phyloP scores from a whole-genome alignment of 768 basidiomycete species.

The Lentinus brumalis region DNA sequence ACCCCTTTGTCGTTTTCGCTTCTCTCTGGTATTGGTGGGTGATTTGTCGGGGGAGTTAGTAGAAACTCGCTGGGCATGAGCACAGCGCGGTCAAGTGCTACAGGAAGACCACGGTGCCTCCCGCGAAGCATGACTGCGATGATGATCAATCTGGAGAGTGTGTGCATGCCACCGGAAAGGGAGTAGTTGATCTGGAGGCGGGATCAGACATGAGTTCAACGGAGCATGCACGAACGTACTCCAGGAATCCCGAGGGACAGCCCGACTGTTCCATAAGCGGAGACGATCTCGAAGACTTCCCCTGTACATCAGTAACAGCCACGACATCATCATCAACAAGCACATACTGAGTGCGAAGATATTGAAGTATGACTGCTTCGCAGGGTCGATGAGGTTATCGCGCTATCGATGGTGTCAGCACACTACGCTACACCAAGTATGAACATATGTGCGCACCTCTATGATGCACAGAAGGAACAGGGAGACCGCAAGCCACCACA shows the following conservation, averaged over 20 bases:
- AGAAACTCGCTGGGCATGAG: constrained; percentile 21
- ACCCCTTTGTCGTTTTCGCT: not conserved
- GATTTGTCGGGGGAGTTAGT: not conserved
- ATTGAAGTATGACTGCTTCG: constrained; percentile 70
- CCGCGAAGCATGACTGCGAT: constrained; percentile 92
- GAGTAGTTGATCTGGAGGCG: constrained; percentile 71
- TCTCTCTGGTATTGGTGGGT: not conserved
- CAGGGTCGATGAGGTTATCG: constrained; percentile 53
- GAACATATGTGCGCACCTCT: constrained; percentile 55
- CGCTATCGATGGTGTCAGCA: constrained; percentile 42
- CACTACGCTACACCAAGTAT: not conserved
- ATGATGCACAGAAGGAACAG: constrained; percentile 90
- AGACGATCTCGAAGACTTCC: constrained; percentile 82
- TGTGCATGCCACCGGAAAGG: constrained; percentile 73
- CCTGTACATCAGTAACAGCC: not conserved
- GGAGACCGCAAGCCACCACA: constrained; percentile 94
- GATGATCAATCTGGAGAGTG: constrained; percentile 85
- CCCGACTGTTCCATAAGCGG: constrained; percentile 87
- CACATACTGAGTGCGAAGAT: constrained; percentile 69
- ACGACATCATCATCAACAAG: not conserved
- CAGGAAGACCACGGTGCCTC: constrained; percentile 84
- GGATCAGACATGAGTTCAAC: not conserved
- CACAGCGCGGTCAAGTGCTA: constrained; percentile 69
- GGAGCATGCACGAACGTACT: constrained; percentile 44
- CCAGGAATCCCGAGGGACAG: constrained; percentile 80